phyloP scores from a whole-genome alignment of 805 yeast genomes.

The Cyberlindnera nakhonratchasimensis region DNA sequence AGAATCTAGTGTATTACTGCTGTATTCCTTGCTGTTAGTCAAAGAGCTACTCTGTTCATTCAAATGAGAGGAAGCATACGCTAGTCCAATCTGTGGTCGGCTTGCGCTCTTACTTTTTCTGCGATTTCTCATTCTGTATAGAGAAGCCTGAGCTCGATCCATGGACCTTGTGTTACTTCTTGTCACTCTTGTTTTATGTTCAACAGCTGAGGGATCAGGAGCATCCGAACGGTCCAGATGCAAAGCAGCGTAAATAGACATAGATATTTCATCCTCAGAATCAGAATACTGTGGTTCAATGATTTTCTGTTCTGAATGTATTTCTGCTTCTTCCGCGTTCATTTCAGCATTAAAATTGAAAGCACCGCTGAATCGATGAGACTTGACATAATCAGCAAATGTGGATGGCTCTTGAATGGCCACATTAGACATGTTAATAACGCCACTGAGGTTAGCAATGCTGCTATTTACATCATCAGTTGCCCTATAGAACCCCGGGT shows the following conservation, averaged over 20 bases:
- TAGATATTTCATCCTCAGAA: constrained; percentile 62
- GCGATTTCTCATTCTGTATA: constrained; percentile 56
- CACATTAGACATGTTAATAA: neutral
- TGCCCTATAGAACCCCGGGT: constrained; percentile 13
- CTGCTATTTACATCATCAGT: constrained; percentile 10
- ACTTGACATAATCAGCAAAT: constrained; percentile 26
- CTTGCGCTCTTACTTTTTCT: constrained; percentile 47
- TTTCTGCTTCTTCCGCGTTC: constrained; percentile 4
- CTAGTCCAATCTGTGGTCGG: constrained; percentile 28
- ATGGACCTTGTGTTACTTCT: constrained; percentile 44
- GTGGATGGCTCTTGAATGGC: constrained; percentile 19
- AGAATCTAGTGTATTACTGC: neutral
- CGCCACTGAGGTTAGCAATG: neutral
- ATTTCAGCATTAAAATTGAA: constrained; percentile 25
- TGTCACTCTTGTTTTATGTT: constrained; percentile 32
- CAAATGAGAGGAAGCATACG: constrained; percentile 20
- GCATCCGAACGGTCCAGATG: constrained; percentile 33
- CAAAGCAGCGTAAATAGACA: constrained; percentile 63
- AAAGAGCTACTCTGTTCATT: constrained; percentile 10
- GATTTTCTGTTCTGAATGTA: neutral
- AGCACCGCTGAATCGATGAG: constrained; percentile 19
- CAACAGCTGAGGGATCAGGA: constrained; percentile 26
- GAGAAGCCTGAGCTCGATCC: constrained; percentile 64
- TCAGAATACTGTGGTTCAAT: constrained; percentile 15
- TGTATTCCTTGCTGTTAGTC: neutral